Percentiles rank a stretch among this genome's conserved stretches.
phyloP scores from a whole-genome alignment of 2,329 filamentous ascomycete genomes.

The Aspergillus terreus region DNA sequence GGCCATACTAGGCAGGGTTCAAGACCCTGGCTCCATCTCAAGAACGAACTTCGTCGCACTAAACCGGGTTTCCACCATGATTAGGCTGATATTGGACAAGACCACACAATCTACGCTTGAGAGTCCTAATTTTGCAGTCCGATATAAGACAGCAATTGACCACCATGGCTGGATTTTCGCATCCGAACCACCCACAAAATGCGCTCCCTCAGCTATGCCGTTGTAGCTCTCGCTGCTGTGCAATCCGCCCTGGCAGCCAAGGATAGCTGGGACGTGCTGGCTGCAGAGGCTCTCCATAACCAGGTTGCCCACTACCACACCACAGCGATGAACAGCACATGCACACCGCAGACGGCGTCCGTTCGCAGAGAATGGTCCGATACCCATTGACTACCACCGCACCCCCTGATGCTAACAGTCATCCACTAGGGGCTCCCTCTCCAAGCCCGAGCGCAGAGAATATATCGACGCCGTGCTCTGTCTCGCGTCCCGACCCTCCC shows the following conservation, averaged over 20 bases:
- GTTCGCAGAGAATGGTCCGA: slow-evolving; percentile 19
- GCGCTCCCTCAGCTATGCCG: neutral
- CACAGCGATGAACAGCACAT: slow-evolving; percentile 1
- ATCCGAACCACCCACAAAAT: neutral
- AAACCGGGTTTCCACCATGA: too few species aligned
- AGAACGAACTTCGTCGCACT: too few species aligned
- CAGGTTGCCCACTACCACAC: slow-evolving; percentile 4
- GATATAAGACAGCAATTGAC: too few species aligned
- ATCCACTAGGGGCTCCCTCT: slow-evolving; percentile 5
- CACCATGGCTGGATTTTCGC: neutral
- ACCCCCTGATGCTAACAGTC: neutral
- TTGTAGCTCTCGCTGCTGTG: neutral
- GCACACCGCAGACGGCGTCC: slow-evolving; percentile 11
- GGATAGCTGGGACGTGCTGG: slow-evolving; percentile 8
- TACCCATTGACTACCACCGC: neutral
- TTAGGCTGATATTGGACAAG: too few species aligned
- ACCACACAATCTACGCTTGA: too few species aligned
- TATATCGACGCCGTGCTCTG: slow-evolving; percentile 49
- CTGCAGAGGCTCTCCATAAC: slow-evolving; percentile 8
- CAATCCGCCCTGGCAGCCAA: neutral
- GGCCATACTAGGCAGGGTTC: too few species aligned
- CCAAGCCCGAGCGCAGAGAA: slow-evolving; percentile 9
- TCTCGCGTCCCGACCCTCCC: slow-evolving; percentile 18
- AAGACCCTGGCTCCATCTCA: too few species aligned
- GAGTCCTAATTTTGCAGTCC: too few species aligned